Conservation (phyloP, 2,329 filamentous ascomycete genomes). For the Aspergillus latus region DNA sequence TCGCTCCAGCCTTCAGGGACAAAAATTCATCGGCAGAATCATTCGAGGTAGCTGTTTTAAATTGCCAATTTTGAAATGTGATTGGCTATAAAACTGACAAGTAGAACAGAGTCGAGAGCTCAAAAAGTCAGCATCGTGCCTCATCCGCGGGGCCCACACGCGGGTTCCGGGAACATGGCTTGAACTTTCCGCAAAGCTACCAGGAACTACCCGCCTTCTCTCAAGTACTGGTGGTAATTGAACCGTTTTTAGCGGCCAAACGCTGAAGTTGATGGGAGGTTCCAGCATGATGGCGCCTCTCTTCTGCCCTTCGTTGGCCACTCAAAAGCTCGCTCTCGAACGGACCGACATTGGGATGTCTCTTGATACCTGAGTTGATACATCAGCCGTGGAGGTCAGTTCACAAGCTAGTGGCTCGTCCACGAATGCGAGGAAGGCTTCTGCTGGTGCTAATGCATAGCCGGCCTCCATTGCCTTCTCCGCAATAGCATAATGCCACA, state of each 20-base stretch:
- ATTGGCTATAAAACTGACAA: background rate
- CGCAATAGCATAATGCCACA: constrained; percentile 8
- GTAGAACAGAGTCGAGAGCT: background rate
- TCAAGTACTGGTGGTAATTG: background rate
- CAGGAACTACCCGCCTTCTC: background rate
- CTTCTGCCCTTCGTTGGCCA: background rate
- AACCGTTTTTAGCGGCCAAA: background rate
- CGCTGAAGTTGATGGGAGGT: background rate
- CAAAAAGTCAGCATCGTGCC: background rate
- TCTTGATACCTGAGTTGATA: constrained; percentile 16
- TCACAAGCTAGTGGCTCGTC: constrained; percentile 20
- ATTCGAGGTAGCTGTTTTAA: background rate
- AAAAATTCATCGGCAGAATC: background rate
- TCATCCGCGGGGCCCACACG: background rate
- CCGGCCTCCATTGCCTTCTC: constrained; percentile 6
- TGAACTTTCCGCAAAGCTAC: background rate
- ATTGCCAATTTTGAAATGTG: background rate
- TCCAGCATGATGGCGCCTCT: background rate
- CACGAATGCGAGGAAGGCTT: constrained; percentile 11
- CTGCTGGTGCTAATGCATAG: constrained; percentile 22
- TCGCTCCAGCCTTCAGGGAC: background rate
- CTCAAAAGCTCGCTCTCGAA: background rate
- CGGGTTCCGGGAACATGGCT: constrained; percentile 4
- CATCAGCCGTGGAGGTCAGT: constrained; percentile 23
- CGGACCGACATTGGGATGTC: background rate